phyloP scores from a whole-genome alignment of 2,329 filamentous ascomycete genomes.

The Monascus ruber region DNA sequence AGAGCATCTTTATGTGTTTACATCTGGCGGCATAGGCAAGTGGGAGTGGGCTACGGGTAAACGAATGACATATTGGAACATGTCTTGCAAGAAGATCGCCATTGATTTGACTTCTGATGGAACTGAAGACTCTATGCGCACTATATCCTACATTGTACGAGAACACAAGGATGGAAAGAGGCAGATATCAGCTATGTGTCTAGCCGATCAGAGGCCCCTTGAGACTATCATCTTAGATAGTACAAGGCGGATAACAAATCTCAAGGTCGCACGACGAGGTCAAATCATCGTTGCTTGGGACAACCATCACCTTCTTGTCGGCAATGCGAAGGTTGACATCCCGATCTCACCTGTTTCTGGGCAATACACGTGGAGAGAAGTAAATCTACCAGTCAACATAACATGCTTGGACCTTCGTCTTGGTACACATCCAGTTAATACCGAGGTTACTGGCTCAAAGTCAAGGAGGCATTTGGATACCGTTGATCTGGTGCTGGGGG shows the following conservation, averaged over 20 bases:
- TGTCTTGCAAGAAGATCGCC: constrained; percentile 24
- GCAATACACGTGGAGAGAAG: constrained; percentile 43
- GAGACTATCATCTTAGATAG: constrained; percentile 19
- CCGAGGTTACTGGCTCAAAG: constrained; percentile 4
- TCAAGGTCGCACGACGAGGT: constrained; percentile 21
- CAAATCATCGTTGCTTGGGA: constrained; percentile 28
- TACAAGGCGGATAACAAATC: constrained; percentile 13
- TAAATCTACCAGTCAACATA: constrained; percentile 49
- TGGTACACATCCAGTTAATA: constrained; percentile 16
- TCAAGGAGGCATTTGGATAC: constrained; percentile 25
- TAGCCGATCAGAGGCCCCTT: constrained; percentile 12
- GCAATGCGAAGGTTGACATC: constrained; percentile 32
- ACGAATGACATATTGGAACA: constrained; percentile 34
- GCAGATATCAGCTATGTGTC: constrained; percentile 16
- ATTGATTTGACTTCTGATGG: constrained; percentile 11
- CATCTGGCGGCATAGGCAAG: constrained; percentile 39
- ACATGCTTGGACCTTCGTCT: constrained; percentile 55
- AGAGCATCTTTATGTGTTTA: constrained; percentile 43
- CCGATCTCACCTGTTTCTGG: constrained; percentile 26
- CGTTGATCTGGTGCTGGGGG: constrained; percentile 69
- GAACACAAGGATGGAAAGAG: constrained; percentile 28
- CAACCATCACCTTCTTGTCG: constrained; percentile 46
- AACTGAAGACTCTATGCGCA: constrained; percentile 15
- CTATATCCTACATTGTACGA: constrained; percentile 29
- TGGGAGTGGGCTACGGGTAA: constrained; percentile 48